A percentile compares a stretch with the other conserved stretches of the same genome.
Evolutionary conservation across 2,329 filamentous ascomycete genomes (phyloP).

Genomic region (Gremmenia infestans): DNA sequence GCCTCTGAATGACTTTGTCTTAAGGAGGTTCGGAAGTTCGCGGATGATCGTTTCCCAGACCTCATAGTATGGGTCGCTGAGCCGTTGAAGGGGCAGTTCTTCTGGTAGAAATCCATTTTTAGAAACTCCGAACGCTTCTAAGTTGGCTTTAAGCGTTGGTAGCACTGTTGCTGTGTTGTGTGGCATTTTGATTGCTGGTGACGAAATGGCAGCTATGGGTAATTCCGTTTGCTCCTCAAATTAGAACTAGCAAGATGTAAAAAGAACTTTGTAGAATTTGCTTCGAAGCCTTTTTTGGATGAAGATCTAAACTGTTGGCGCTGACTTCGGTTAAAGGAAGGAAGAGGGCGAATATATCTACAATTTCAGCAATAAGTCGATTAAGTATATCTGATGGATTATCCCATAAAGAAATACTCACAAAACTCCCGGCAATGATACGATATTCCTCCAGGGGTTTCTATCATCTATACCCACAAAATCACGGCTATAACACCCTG

Average conservation of each 20-base stretch:
- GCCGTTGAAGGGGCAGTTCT: slow-evolving; percentile 56
- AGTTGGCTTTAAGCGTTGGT: slow-evolving; percentile 21
- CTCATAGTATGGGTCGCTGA: slow-evolving; percentile 69
- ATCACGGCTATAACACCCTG: background rate
- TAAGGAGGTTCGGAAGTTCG: slow-evolving; percentile 62
- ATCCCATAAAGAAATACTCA: too few relatives aligned
- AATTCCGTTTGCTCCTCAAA: too few relatives aligned
- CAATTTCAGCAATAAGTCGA: too few relatives aligned
- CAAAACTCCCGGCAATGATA: too few relatives aligned
- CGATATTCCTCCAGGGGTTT: background rate
- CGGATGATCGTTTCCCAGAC: slow-evolving; percentile 71
- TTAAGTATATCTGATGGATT: too few relatives aligned
- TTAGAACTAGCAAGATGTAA: too few relatives aligned
- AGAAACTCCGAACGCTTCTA: slow-evolving; percentile 24
- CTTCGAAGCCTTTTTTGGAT: too few relatives aligned
- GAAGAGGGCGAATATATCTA: too few relatives aligned
- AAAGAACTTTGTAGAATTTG: too few relatives aligned
- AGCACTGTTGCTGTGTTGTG: slow-evolving; percentile 18
- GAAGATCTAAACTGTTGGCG: too few relatives aligned
- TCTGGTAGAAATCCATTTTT: slow-evolving; percentile 70
- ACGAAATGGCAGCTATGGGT: too few relatives aligned
- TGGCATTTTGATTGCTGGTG: background rate
- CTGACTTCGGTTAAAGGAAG: too few relatives aligned
- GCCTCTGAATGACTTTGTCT: slow-evolving; percentile 57
- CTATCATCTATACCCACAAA: background rate